Base-by-base conservation (phyloP, 2,329 filamentous ascomycete genomes). In the Stagonosporopsis rhizophila region DNA sequence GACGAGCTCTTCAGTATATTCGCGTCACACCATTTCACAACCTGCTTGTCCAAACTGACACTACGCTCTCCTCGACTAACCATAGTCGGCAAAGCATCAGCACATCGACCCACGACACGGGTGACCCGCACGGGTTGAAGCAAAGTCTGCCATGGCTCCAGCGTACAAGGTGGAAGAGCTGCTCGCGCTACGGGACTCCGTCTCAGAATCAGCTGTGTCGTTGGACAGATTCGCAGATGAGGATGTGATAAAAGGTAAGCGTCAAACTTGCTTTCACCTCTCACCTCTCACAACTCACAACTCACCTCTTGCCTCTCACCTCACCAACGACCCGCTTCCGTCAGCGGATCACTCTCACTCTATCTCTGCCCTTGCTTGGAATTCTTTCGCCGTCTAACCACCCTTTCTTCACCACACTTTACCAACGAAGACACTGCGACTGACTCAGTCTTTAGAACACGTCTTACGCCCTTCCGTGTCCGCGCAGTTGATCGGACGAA, bases 201-300 rank as follows among this genome's bases (percentile, higher is more conserved):
- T 76, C 2, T 77, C 76, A 8, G 76, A 78, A 60, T 77, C 75
- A 27, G 73, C 75, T 11, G 75, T 78, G 25, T 78, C 75, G 14
- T 67, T 78, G 23, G 76, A 78, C 44, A 76, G 71, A 58, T 78
- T 78, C 50, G 69, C 70, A 15, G 72, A 77, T 51, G 76, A 78
- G 61, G 75, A 78, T 51, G 74, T 72, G 17, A 75, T 78, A 65
- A 78, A 76, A 71, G 76, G 76, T 77, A 49, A 66, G 75, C 67
- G 23, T 52, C 34, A 20, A 44, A 35, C 45, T 51, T 45, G 45
- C 55, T 20, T 58, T 61, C 58, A 64, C 52, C 44, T 6, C 49
- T 62, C 62, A 62, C 60, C 38, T 57, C 58, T 45, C 57, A 58
- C 56, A 6, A 2, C 47, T 23, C 45, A 25, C 23, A 4, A 4